Conservation (phyloP, 2,329 filamentous ascomycete species). For the Pseudophaeomoniella oleicola region DNA sequence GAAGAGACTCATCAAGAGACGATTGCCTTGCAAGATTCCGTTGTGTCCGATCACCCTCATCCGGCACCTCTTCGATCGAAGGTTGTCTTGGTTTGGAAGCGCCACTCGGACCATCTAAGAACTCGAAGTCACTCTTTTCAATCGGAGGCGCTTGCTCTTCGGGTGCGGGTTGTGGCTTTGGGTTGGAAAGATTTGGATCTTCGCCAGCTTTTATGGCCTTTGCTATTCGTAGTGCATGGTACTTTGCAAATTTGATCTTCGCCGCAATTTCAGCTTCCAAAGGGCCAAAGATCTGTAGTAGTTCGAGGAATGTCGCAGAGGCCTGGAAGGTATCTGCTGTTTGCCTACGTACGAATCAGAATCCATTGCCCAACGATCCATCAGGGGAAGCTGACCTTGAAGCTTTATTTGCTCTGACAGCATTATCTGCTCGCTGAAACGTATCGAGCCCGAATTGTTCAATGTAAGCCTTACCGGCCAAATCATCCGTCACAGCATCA, state of each 20-base stretch:
- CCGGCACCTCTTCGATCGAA: conserved; percentile 45
- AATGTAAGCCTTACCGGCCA: conserved; percentile 77
- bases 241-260: conserved; percentile 95
- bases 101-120: conserved; percentile 28
- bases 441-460: conserved; percentile 88
- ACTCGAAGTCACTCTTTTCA: conserved; percentile 50
- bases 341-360: conserved; percentile 39
- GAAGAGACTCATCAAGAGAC: conserved; percentile 34
- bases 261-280: conserved; percentile 60
- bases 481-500: conserved; percentile 72
- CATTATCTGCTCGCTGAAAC: conserved; percentile 68
- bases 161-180: conserved; percentile 43
- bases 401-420: conserved; percentile 68
- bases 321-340: conserved; percentile 91
- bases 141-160: conserved; percentile 31
- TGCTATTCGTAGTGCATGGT: conserved; percentile 78
- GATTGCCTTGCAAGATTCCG: conserved; percentile 30
- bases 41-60: conserved; percentile 37
- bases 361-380: background rate
- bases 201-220: conserved; percentile 82
- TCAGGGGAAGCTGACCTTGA: conserved; percentile 44
- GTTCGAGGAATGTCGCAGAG: conserved; percentile 79
- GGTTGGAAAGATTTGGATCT: conserved; percentile 86
- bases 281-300: conserved; percentile 69
- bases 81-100: conserved; percentile 33